phyloP scores from a whole-genome alignment of 1,139 yeast genomes.

The Geotrichum reessii region DNA sequence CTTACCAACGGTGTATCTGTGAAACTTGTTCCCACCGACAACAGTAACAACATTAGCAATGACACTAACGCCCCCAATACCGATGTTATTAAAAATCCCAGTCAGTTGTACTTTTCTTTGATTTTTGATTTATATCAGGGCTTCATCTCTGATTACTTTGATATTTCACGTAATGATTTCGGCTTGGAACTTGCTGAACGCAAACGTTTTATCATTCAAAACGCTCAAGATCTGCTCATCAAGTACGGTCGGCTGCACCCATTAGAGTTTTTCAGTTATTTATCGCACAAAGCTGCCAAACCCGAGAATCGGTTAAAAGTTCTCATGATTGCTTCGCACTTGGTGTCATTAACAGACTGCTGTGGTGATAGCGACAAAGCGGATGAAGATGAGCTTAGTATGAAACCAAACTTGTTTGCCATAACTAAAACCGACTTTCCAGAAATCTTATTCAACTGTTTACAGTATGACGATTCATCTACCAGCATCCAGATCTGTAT shows the following conservation, averaged over 20 bases:
- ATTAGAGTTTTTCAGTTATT: neutral
- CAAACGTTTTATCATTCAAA: conserved; percentile 44
- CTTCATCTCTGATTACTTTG: conserved; percentile 6
- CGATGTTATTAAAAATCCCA: conserved; percentile 25
- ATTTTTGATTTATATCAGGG: conserved; percentile 22
- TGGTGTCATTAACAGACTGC: neutral
- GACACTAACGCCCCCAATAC: conserved; percentile 20
- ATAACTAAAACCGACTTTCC: conserved; percentile 7
- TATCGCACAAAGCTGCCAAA: conserved; percentile 5
- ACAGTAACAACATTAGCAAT: conserved; percentile 25
- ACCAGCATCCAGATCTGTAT: conserved; percentile 42
- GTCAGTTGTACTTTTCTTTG: conserved; percentile 17
- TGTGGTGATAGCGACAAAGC: neutral
- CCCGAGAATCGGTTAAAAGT: conserved; percentile 11
- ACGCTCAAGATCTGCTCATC: conserved; percentile 40
- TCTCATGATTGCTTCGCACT: conserved; percentile 11
- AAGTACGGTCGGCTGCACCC: conserved; percentile 35
- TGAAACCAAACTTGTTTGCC: neutral
- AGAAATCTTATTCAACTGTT: conserved; percentile 37
- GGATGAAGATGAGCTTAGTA: neutral
- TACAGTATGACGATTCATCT: conserved; percentile 45
- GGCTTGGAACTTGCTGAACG: conserved; percentile 27
- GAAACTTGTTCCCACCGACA: conserved; percentile 23
- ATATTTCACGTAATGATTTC: conserved; percentile 14
- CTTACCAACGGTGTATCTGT: conserved; percentile 29